These are phyloP conservation scores for Penicillium sp. DNA, from an alignment of 2,329 filamentous ascomycete genomes.

Conservation along the genomic window DNA sequence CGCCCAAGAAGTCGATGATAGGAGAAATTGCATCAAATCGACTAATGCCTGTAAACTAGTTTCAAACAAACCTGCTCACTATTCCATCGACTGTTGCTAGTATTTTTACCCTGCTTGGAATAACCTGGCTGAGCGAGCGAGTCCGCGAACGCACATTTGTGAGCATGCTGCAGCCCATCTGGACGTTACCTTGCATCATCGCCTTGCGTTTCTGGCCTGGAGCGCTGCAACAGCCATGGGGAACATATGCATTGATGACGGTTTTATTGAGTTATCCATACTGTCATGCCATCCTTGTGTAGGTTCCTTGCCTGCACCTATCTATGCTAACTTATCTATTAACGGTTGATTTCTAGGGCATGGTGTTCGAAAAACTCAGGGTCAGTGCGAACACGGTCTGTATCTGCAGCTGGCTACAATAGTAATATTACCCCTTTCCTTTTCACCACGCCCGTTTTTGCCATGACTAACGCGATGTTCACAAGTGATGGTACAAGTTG, in stretches of 20 bases:
- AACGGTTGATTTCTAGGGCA: slow-evolving; percentile 24
- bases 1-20: too few relatives aligned
- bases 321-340: not conserved
- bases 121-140: slow-evolving; percentile 26
- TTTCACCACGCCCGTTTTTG: not conserved
- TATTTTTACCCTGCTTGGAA: slow-evolving; percentile 47
- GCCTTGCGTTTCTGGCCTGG: slow-evolving; percentile 49
- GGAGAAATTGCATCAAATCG: too few relatives aligned
- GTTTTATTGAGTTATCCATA: slow-evolving; percentile 56
- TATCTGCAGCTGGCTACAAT: slow-evolving; percentile 44
- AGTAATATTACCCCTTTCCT: slow-evolving; percentile 34
- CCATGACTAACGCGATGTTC: not conserved
- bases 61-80: slow-evolving; percentile 60
- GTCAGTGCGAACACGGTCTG: slow-evolving; percentile 39
- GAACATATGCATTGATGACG: slow-evolving; percentile 49
- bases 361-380: slow-evolving; percentile 42
- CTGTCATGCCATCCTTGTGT: slow-evolving; percentile 44
- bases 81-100: slow-evolving; percentile 56
- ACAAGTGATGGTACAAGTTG: slow-evolving; percentile 23
- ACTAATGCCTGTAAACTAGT: too few relatives aligned
- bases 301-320: slow-evolving; percentile 23
- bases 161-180: slow-evolving; percentile 51
- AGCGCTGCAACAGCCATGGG: slow-evolving; percentile 47
- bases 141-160: slow-evolving; percentile 54
- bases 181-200: slow-evolving; percentile 52